Evolutionary conservation across 306 rosid species (phyloP).

Genomic region (Cicer chorassanicum): DNA sequence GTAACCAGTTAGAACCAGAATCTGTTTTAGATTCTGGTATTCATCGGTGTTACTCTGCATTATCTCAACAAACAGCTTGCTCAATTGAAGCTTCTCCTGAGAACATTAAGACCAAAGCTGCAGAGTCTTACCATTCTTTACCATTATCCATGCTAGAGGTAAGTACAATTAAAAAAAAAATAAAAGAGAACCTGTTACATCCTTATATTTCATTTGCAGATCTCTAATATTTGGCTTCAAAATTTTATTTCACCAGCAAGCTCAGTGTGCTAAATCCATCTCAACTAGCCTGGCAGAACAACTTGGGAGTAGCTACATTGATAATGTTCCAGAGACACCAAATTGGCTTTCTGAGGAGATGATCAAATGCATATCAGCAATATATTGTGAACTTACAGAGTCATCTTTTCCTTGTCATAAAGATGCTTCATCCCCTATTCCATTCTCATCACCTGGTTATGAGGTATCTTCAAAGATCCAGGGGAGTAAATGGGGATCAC

Average conservation of each 20-base stretch:
- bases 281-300: slow-evolving; percentile 65
- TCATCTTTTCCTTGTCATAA: slow-evolving; percentile 59
- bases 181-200: slow-evolving; percentile 20
- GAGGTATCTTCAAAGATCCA: slow-evolving; percentile 62
- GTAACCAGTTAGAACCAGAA: slow-evolving; percentile 51
- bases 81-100: slow-evolving; percentile 56
- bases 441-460: slow-evolving; percentile 58
- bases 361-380: slow-evolving; percentile 75
- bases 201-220: slow-evolving; percentile 31
- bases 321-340: slow-evolving; percentile 65
- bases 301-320: slow-evolving; percentile 53
- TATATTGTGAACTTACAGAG: slow-evolving; percentile 83
- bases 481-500: slow-evolving; percentile 59
- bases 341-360: slow-evolving; percentile 90
- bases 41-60: slow-evolving; percentile 72
- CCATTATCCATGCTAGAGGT: slow-evolving; percentile 95
- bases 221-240: slow-evolving; percentile 43
- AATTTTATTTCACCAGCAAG: slow-evolving; percentile 61
- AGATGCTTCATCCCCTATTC: slow-evolving; percentile 58
- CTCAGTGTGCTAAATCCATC: slow-evolving; percentile 55
- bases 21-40: slow-evolving; percentile 66
- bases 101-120: slow-evolving; percentile 58
- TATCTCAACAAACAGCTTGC: slow-evolving; percentile 71
- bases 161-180: slow-evolving; percentile 37
- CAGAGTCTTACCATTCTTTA: slow-evolving; percentile 77